These are phyloP conservation scores for Baudoinia panamericana DNA, from an alignment of 495 filamentous ascomycete species.

Conservation along the genomic window DNA sequence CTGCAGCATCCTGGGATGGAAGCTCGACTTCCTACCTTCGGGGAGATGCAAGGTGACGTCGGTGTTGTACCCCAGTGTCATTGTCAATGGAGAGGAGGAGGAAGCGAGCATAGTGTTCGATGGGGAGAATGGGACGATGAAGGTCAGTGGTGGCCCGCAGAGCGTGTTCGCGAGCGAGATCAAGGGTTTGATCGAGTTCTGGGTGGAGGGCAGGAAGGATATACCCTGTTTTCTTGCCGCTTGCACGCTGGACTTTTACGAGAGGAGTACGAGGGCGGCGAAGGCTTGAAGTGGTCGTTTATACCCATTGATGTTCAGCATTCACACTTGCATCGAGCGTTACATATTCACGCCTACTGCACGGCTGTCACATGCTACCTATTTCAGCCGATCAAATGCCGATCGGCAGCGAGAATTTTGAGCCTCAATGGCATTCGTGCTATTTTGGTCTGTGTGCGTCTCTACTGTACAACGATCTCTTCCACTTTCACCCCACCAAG, in stretches of 20 bases:
- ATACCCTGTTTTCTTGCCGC: conserved; percentile 88
- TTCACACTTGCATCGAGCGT: too few species aligned
- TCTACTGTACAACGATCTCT: too few species aligned
- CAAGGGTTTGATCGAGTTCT: conserved; percentile 70
- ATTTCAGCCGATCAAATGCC: too few species aligned
- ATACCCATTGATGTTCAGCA: too few species aligned
- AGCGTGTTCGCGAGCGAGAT: conserved; percentile 78
- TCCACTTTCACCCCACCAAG: too few species aligned
- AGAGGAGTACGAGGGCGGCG: conserved; percentile 52
- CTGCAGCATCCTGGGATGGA: conserved; percentile 77
- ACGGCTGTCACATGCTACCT: too few species aligned
- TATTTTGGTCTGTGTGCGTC: too few species aligned
- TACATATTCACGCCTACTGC: too few species aligned
- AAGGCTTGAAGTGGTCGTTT: too few species aligned
- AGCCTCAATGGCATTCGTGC: too few species aligned
- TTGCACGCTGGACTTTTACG: conserved; percentile 80
- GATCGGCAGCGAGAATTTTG: too few species aligned
- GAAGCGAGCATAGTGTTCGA: conserved; percentile 94
- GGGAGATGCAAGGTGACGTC: conserved; percentile 78
- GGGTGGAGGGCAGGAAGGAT: conserved; percentile 80
- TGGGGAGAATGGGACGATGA: conserved; percentile 93
- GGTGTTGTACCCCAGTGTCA: conserved; percentile 48
- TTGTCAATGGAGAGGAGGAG: conserved; percentile 30
- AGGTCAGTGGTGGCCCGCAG: conserved; percentile 78
- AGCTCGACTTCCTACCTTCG: conserved; percentile 82